phyloP scores from a whole-genome alignment of 208 protist genomes.

The Acanthamoeba royreba region DNA sequence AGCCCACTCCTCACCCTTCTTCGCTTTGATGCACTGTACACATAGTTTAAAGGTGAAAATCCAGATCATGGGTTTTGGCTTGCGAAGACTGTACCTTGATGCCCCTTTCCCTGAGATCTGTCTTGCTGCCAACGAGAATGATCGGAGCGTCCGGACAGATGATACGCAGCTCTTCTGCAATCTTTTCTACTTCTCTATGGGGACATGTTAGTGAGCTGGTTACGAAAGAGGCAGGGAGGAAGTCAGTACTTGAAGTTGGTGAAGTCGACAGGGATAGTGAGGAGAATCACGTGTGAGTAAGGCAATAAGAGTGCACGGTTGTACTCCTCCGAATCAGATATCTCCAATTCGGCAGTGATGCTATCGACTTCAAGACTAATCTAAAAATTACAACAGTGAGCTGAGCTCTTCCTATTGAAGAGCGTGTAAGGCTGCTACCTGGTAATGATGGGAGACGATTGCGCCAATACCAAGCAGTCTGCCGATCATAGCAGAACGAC shows the following conservation, averaged over 20 bases:
- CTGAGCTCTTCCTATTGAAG: background rate
- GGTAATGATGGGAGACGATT: background rate
- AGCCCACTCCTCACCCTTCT: background rate
- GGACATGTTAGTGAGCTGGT: background rate
- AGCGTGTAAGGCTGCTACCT: background rate
- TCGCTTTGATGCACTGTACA: background rate
- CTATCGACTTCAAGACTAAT: background rate
- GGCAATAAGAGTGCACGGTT: background rate
- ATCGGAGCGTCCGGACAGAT: background rate
- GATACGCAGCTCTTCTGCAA: background rate
- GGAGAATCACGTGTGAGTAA: background rate
- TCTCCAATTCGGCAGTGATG: background rate
- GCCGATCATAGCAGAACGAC: background rate
- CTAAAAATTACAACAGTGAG: background rate
- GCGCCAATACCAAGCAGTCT: background rate
- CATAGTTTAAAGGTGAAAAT: no score
- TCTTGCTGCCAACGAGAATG: background rate
- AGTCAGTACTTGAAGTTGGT: background rate
- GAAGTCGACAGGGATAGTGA: background rate
- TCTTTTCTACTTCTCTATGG: background rate
- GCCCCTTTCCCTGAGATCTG: background rate
- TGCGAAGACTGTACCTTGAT: background rate
- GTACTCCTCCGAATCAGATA: background rate
- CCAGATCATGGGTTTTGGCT: no score
- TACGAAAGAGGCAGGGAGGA: background rate